Conservation (phyloP, 2,329 filamentous ascomycete genomes). For the Aspergillus nomiae region DNA sequence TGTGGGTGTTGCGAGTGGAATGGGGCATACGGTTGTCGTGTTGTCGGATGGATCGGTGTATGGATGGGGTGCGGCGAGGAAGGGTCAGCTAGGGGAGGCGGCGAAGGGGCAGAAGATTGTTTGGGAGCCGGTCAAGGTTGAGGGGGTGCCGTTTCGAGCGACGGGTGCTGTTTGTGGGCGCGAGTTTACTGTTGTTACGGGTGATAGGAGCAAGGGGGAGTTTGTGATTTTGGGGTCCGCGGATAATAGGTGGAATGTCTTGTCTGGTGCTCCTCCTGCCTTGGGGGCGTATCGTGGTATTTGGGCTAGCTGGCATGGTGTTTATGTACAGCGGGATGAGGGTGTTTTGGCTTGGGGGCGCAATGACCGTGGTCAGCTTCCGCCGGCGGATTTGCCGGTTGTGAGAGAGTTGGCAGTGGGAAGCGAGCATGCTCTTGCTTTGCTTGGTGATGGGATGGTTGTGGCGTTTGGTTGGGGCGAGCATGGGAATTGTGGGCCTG, state of each 20-base stretch:
- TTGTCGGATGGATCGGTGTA: slow-evolving; percentile 75
- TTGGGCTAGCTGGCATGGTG: slow-evolving; percentile 77
- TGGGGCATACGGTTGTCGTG: slow-evolving; percentile 76
- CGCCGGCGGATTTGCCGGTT: slow-evolving; percentile 62
- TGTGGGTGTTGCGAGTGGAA: slow-evolving; percentile 68
- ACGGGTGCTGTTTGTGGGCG: slow-evolving; percentile 73
- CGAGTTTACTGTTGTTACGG: slow-evolving; percentile 78
- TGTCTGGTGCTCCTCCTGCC: slow-evolving; percentile 61
- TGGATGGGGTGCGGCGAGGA: slow-evolving; percentile 86
- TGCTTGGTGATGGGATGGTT: slow-evolving; percentile 66
- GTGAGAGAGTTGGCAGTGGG: slow-evolving; percentile 72
- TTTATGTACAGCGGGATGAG: slow-evolving; percentile 68
- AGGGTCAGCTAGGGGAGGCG: slow-evolving; percentile 75
- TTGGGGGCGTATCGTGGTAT: slow-evolving; percentile 63
- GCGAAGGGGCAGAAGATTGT: slow-evolving; percentile 51
- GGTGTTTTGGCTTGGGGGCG: slow-evolving; percentile 77
- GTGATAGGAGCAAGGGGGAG: slow-evolving; percentile 56
- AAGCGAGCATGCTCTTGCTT: slow-evolving; percentile 83
- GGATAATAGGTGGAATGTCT: slow-evolving; percentile 67
- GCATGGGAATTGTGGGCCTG: slow-evolving; percentile 89
- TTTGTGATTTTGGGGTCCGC: slow-evolving; percentile 68
- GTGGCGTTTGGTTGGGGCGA: slow-evolving; percentile 96
- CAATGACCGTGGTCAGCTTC: slow-evolving; percentile 80
- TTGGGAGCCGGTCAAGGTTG: slow-evolving; percentile 64
- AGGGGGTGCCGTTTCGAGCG: slow-evolving; percentile 62